Evolutionary conservation across 2,329 filamentous ascomycete genomes (phyloP).

Genomic region (Aspergillus clavatus): DNA sequence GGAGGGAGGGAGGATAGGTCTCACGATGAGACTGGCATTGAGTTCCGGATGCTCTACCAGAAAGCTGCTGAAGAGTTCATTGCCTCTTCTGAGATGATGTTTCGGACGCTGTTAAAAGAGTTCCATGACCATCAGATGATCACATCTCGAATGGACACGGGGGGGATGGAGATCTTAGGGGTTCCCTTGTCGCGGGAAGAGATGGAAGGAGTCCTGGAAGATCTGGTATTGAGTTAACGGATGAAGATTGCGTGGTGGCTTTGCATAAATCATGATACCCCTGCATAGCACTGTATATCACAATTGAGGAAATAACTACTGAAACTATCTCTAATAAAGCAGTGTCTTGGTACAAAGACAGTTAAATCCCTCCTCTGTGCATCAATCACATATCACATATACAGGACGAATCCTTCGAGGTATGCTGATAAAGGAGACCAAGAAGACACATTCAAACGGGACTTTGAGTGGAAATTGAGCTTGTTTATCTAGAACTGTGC

Average conservation of each 20-base stretch:
- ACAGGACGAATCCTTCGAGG: not conserved
- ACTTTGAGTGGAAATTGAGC: too few species aligned
- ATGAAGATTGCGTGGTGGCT: constrained; percentile 3
- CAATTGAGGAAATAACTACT: not conserved
- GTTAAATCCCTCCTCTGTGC: too few species aligned
- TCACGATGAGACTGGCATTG: constrained; percentile 59
- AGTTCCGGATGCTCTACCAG: constrained; percentile 88
- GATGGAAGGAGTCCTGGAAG: constrained; percentile 81
- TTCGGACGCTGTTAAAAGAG: constrained; percentile 90
- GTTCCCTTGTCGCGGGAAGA: constrained; percentile 85
- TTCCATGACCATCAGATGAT: constrained; percentile 99
- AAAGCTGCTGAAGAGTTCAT: constrained; percentile 97
- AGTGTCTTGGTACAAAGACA: too few species aligned
- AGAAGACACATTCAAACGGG: too few species aligned
- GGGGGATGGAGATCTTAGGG: constrained; percentile 79
- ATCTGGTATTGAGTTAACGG: constrained; percentile 47
- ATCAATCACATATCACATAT: too few species aligned
- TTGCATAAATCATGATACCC: constrained; percentile 33
- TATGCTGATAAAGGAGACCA: too few species aligned
- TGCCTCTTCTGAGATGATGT: constrained; percentile 92
- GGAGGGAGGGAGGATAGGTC: constrained; percentile 21
- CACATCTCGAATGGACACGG: constrained; percentile 75
- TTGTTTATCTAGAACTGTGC: constrained; percentile 33
- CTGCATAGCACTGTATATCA: constrained; percentile 14
- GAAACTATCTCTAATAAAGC: not conserved